Base-by-base conservation (phyloP, 2,329 filamentous ascomycete genomes). In the Sporothrix pallida region DNA sequence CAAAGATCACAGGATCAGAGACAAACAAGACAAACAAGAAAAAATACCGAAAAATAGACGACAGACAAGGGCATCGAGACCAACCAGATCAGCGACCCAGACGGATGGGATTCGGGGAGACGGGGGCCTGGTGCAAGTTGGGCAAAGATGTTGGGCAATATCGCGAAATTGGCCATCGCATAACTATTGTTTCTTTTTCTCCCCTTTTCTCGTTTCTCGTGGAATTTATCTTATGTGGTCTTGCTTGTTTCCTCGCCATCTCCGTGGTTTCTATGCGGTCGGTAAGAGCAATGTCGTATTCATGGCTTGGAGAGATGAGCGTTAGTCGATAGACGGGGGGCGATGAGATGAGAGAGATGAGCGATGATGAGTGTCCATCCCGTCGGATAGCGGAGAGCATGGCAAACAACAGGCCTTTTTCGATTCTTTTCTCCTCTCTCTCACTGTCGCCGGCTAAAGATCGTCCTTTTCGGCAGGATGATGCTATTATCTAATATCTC, bases 91-190 rank as follows among this genome's bases (percentile, higher is more conserved):
- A 46, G 2, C 31, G 62, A 48, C 42, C n/a, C 42, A 67, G 20
- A 48, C n/a, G 12, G 44, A 26, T 44, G 62, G 42, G 9, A 48
- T 17, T n/a, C 15, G 23, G 62, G 9, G 60, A 20, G n/a, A 26
- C 42, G 62, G 42, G 62, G 62, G 62, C 42, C 42, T 48, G 42
- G 42, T 26, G 31, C 3, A 37, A 37, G 31, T 7, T 37, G 31
- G 31, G 31, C 31, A 37, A 44, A 23, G n/a, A 46, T 65, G n/a
- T 15, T 20, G n/a, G 37, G 15, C 31, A 63, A 63, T 67, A 67
- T 67, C 62, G 62, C 62, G 62, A 67, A 48, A 67, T 67, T 67
- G 42, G 8, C 23, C 62, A 48, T 46, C 46, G 62, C 62, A 23
- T 23, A 20, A n/a, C 48, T 46, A 26, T 48, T 46, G 9, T 17